A percentile compares a stretch with the other conserved stretches of the same genome.
These are phyloP conservation scores for Alternaria metachromatica DNA, from an alignment of 2,329 filamentous ascomycete species.

Conservation along the genomic window DNA sequence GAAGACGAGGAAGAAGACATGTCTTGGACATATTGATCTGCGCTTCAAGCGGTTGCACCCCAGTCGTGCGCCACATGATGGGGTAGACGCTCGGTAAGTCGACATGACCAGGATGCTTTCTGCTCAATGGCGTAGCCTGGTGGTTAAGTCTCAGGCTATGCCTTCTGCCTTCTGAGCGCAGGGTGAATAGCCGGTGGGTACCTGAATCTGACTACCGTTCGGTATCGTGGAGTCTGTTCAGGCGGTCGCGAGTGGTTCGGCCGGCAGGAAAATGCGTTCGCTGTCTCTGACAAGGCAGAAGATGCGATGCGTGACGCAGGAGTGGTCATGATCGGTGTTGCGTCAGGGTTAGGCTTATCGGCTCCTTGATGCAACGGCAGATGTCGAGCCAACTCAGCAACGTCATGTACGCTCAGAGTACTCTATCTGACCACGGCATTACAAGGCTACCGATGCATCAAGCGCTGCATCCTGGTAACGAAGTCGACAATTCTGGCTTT, in stretches of 20 bases:
- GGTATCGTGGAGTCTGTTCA: background rate
- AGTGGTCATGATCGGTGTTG: background rate
- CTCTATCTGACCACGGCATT: background rate
- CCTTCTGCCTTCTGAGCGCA: background rate
- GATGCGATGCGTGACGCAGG: background rate
- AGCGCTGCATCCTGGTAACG: background rate
- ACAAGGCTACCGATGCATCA: background rate
- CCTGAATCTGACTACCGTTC: slow-evolving; percentile 11
- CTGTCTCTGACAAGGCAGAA: background rate
- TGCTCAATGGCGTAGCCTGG: background rate
- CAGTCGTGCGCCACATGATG: slow-evolving; percentile 21
- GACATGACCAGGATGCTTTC: background rate
- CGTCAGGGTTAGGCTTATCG: background rate
- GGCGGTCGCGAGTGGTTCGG: slow-evolving; percentile 3
- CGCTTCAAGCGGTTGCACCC: slow-evolving; percentile 21
- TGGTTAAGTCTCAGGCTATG: background rate
- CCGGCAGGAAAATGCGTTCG: slow-evolving; percentile 2
- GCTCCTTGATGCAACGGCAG: background rate
- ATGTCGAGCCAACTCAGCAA: background rate
- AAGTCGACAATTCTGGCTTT: background rate
- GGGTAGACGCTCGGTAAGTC: background rate
- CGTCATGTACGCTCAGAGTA: background rate
- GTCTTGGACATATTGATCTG: slow-evolving; percentile 7
- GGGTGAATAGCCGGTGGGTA: slow-evolving; percentile 23
- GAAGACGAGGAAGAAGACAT: slow-evolving; percentile 3